Evolutionary conservation across 805 yeast genomes (phyloP).

Genomic region (Priceomyces melissophilus): DNA sequence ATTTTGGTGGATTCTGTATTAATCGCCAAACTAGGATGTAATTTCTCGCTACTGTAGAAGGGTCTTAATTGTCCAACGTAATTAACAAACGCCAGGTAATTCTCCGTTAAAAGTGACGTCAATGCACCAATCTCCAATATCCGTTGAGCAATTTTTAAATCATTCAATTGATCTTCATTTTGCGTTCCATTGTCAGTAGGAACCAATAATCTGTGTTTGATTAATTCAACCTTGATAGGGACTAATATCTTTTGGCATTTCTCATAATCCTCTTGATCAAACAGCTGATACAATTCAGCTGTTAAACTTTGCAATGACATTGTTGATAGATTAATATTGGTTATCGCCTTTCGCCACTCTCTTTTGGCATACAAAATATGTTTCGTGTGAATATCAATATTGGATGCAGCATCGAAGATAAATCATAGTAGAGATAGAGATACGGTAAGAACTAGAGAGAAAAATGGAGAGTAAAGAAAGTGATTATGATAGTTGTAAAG

Average conservation of each 20-base stretch:
- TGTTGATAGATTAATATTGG: not conserved
- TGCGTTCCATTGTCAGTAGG: slow-evolving; percentile 46
- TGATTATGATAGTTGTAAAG: too few species aligned
- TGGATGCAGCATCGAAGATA: too few species aligned
- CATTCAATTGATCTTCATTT: slow-evolving; percentile 48
- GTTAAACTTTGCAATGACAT: slow-evolving; percentile 71
- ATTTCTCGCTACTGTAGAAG: slow-evolving; percentile 54
- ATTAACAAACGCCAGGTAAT: slow-evolving; percentile 66
- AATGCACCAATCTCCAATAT: slow-evolving; percentile 88
- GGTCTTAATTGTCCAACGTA: slow-evolving; percentile 71
- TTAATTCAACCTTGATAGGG: slow-evolving; percentile 72
- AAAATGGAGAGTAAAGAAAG: too few species aligned
- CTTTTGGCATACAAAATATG: too few species aligned
- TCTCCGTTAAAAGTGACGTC: slow-evolving; percentile 60
- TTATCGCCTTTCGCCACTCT: too few species aligned
- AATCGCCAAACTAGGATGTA: slow-evolving; percentile 37
- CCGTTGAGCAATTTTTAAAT: slow-evolving; percentile 73
- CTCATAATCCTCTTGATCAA: slow-evolving; percentile 57
- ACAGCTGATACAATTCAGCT: slow-evolving; percentile 62
- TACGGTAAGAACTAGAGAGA: too few species aligned
- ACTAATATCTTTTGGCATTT: slow-evolving; percentile 62
- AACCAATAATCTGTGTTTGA: slow-evolving; percentile 71
- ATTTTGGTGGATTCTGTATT: slow-evolving; percentile 53
- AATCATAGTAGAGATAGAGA: too few species aligned
- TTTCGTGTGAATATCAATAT: too few species aligned